Conservation (phyloP, 495 filamentous ascomycete genomes). For the Polyplosphaeria fusca region DNA sequence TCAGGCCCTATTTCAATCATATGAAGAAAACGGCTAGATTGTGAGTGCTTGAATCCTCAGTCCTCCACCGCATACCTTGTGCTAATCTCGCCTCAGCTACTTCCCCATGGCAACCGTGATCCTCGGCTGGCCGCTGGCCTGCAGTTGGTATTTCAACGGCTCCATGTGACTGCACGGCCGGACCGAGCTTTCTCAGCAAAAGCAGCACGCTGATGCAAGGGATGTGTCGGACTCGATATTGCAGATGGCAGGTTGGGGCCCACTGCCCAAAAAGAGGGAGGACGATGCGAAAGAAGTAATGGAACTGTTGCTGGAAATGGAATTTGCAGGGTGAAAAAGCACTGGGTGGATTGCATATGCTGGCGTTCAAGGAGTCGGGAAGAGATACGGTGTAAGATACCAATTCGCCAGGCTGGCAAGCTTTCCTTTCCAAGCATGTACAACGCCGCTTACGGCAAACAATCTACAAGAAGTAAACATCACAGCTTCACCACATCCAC, state of each 20-base stretch:
- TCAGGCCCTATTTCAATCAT: neutral
- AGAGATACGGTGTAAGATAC: neutral
- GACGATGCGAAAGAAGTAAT: neutral
- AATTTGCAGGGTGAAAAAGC: no score
- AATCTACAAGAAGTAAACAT: neutral
- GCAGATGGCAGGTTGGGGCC: no score
- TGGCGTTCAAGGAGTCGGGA: neutral
- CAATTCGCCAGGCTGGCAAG: no score
- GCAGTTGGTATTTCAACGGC: neutral
- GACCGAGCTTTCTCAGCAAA: neutral
- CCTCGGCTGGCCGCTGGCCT: conserved; percentile 7
- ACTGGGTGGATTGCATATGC: neutral
- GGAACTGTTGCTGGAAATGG: neutral
- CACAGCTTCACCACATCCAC: neutral
- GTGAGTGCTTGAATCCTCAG: neutral
- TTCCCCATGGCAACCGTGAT: neutral
- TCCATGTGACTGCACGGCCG: neutral
- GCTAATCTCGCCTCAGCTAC: neutral
- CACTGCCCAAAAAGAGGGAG: neutral
- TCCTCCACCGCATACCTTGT: neutral
- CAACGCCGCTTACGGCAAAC: neutral
- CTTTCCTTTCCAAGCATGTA: neutral
- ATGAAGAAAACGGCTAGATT: neutral
- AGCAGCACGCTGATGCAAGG: neutral
- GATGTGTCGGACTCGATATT: neutral